phyloP scores from a whole-genome alignment of 805 yeast species.

The Starmerella lactis-condensi region DNA sequence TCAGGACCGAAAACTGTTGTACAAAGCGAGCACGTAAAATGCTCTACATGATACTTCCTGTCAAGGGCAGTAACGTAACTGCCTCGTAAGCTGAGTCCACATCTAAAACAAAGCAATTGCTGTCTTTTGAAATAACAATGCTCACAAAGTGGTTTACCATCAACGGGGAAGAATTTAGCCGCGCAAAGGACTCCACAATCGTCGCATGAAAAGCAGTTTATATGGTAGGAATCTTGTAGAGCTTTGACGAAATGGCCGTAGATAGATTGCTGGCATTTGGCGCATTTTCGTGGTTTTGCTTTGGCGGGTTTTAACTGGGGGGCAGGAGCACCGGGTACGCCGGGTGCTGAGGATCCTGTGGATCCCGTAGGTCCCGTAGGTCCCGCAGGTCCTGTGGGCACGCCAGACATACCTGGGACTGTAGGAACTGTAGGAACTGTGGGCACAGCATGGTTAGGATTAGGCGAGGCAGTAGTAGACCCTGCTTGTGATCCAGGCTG shows the following conservation, averaged over 20 bases:
- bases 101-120: conserved; percentile 67
- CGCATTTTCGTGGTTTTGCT: conserved; percentile 24
- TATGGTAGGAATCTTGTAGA: conserved; percentile 57
- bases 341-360: neutral
- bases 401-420: too few relatives aligned
- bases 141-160: conserved; percentile 58
- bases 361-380: too few relatives aligned
- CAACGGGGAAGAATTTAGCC: conserved; percentile 74
- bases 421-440: too few relatives aligned
- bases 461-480: too few relatives aligned
- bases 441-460: too few relatives aligned
- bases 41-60: conserved; percentile 81
- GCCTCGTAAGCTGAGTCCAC: conserved; percentile 74
- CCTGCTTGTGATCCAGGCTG: too few relatives aligned
- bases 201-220: conserved; percentile 69
- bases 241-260: conserved; percentile 76
- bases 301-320: neutral
- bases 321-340: neutral
- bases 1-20: conserved; percentile 71
- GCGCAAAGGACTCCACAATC: conserved; percentile 73
- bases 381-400: too few relatives aligned
- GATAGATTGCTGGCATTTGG: conserved; percentile 35
- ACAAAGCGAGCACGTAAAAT: conserved; percentile 81
- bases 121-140: conserved; percentile 76
- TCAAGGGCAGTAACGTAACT: conserved; percentile 89